phyloP scores from a whole-genome alignment of 2,329 filamentous ascomycete species.

The Paecilomyces formosus region DNA sequence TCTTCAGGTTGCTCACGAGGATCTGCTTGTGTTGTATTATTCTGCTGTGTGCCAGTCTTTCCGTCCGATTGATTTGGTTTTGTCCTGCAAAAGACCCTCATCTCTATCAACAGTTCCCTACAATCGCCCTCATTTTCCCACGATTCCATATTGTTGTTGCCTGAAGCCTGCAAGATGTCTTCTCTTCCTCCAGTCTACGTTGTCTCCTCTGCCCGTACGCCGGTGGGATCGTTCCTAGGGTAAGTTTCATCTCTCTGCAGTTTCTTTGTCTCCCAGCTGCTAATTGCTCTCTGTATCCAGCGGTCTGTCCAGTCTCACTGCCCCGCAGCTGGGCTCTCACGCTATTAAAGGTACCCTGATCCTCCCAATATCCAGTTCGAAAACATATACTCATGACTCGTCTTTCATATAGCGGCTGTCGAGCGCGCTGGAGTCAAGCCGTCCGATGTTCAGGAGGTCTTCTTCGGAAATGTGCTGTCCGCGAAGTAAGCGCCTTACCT shows the following conservation, averaged over 20 bases:
- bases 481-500: conserved; percentile 61
- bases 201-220: conserved; percentile 83
- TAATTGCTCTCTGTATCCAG: conserved; percentile 39
- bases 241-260: conserved; percentile 37
- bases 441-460: conserved; percentile 88
- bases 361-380: background rate
- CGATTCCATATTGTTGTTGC: conserved; percentile 3
- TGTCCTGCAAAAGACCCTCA: background rate
- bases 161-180: conserved; percentile 53
- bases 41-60: background rate
- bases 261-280: conserved; percentile 13
- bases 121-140: background rate
- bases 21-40: background rate
- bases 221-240: conserved; percentile 91
- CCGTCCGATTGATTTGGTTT: background rate
- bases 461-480: conserved; percentile 96
- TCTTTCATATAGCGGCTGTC: conserved; percentile 54
- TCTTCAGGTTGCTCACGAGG: background rate
- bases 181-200: conserved; percentile 87
- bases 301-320: conserved; percentile 79
- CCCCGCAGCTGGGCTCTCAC: conserved; percentile 77
- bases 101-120: background rate
- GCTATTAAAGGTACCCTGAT: conserved; percentile 74
- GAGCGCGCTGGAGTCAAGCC: conserved; percentile 81
- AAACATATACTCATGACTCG: background rate